Base-by-base conservation (phyloP, 148 eudicot genomes). In the Arbutus unedo region DNA sequence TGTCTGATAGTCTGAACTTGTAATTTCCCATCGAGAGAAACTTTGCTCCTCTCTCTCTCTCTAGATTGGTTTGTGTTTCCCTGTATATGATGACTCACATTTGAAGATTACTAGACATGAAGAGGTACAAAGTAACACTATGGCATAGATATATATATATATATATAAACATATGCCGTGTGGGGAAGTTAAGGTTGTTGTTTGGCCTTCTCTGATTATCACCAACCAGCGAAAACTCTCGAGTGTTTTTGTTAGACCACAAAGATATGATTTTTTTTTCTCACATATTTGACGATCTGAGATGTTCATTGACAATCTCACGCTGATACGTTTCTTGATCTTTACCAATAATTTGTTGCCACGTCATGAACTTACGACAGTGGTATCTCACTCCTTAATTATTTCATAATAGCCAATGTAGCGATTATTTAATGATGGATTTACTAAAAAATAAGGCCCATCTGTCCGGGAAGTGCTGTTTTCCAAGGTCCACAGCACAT, bases 1-100 rank as follows among this genome's bases (percentile, higher is more conserved):
- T 89, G 19, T 89, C 84, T 74, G 91, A 89, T 10, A 89, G 51
- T 78, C 81, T 89, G 25, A 89, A 89, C 80, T 75, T 89, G 85
- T 84, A 78, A 75, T 89, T 89, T 2, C 91, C 88, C 90, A 89
- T 87, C 51, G 2, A 59, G 38, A 56, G 75, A 84, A 50, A 2
- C 38, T 23, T 9, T 47, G 60, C 31, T 71, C 77, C 57, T 60
- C 74, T 57, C 67, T 74, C 59, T 79, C 18, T 74, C 51, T 78
- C 55, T 78, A 55, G 19, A 44, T 84, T 62, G 62, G 82, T 72
- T 15, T 19, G 23, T 72, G 19, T 43, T 60, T n/a, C n/a, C 70
- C 81, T 78, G 50, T 41, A 3, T 59, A 4, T 23, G 50, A 55
- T 55, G n/a, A 8, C 9, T 57, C 78, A 73, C 44, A 74, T 4